Conservation (phyloP, 2,329 filamentous ascomycete genomes). For the Tolypocladium nubicola region DNA sequence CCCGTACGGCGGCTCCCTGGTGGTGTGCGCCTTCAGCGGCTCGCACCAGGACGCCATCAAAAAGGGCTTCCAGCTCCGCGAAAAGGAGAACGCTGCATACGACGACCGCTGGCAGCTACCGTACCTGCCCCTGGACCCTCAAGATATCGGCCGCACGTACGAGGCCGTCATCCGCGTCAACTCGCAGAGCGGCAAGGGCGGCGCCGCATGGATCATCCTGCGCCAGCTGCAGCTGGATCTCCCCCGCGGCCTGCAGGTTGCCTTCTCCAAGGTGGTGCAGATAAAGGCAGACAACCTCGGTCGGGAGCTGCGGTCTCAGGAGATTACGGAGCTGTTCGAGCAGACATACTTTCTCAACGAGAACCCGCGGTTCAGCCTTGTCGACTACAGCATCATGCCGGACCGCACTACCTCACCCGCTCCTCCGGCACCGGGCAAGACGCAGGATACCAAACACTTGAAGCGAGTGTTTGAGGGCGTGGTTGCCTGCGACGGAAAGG, state of each 20-base stretch:
- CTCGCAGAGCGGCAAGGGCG: slow-evolving; percentile 90
- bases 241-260: slow-evolving; percentile 82
- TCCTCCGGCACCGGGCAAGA: slow-evolving; percentile 57
- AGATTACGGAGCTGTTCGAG: slow-evolving; percentile 85
- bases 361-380: slow-evolving; percentile 73
- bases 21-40: slow-evolving; percentile 87
- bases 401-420: slow-evolving; percentile 71
- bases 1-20: slow-evolving; percentile 82
- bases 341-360: slow-evolving; percentile 73
- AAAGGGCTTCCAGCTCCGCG: slow-evolving; percentile 71
- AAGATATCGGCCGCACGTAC: slow-evolving; percentile 93
- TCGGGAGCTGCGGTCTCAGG: slow-evolving; percentile 71
- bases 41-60: slow-evolving; percentile 95
- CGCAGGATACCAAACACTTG: slow-evolving; percentile 66
- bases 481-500: slow-evolving; percentile 68
- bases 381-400: slow-evolving; percentile 85
- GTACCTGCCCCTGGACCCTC: slow-evolving; percentile 85
- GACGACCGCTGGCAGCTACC: slow-evolving; percentile 75
- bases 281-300: slow-evolving; percentile 67
- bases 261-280: slow-evolving; percentile 84
- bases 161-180: slow-evolving; percentile 97
- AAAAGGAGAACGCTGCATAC: slow-evolving; percentile 44
- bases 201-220: slow-evolving; percentile 88
- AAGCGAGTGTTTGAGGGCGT: slow-evolving; percentile 78
- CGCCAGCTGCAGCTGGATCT: slow-evolving; percentile 83